These are phyloP conservation scores for Ormosia emarginata DNA, from an alignment of 306 rosid species.

Conservation along the genomic window DNA sequence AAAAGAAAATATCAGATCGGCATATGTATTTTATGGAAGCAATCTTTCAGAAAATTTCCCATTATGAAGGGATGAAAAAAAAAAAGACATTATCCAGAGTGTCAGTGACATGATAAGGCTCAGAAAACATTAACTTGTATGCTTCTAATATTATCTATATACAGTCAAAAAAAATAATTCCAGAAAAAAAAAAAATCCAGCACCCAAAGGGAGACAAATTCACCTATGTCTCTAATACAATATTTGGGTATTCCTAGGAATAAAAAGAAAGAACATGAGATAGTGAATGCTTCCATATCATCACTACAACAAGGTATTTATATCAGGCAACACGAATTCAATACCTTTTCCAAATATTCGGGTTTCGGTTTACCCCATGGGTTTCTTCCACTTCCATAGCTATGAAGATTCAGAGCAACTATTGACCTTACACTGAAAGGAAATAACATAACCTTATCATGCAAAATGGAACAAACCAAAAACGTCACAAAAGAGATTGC, in stretches of 20 bases:
- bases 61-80: background rate
- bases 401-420: conserved; percentile 90
- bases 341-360: conserved; percentile 92
- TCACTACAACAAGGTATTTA: background rate
- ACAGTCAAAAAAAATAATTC: background rate
- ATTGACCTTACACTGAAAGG: conserved; percentile 84
- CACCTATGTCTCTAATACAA: background rate
- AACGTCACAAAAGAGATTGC: background rate
- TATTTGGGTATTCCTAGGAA: background rate
- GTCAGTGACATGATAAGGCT: background rate
- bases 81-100: background rate
- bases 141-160: background rate
- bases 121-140: background rate
- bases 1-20: background rate
- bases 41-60: background rate
- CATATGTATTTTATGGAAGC: background rate
- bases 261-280: background rate
- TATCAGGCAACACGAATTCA: background rate
- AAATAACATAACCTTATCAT: conserved; percentile 24
- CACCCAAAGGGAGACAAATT: background rate
- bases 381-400: conserved; percentile 95
- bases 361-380: conserved; percentile 95
- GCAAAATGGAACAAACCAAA: conserved; percentile 17
- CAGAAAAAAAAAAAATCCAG: background rate
- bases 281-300: conserved; percentile 7